Evolutionary conservation across 352 stramenopile species (phyloP), one percentile per base, ranked within the genome.

Genomic region (Phytophthora pini): DNA sequence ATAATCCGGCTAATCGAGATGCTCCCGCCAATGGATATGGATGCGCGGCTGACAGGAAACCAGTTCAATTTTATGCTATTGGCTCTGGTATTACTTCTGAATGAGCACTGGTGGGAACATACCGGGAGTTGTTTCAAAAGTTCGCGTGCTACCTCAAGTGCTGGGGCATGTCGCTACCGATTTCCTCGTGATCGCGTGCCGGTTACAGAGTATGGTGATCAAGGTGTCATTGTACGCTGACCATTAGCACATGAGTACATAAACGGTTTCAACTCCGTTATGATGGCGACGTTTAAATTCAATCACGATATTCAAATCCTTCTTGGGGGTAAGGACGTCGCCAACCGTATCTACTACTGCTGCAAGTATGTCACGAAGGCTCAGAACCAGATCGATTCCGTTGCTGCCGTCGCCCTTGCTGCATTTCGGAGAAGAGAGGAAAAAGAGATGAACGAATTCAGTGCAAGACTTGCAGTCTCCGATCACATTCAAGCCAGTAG

Each of bases 351-450:
- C 22, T 54, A 54, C 7, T 54, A 44, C 9, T 54, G 31, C 7
- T 54, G 31, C 20, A 56, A 56, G 9, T 56, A 56, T 9, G 32
- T 56, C 32, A 45, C 48, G 0, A 56, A 56, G 9, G 17, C 7
- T 22, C 48, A 56, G n/a, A 45, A 45, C 20, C 9, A 32, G 1
- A 6, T 45, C 5, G 48, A 45, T 8, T 56, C 48, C 5, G 32
- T 56, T 13, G 48, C 48, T 9, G 32, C 48, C 1, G 32, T 56
- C 2, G 48, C 48, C 1, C 17, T 46, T 4, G 48, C 41, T 45
- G 31, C 48, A 0, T 56, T 56, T 29, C 20, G 20, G 9, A 29
- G 48, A 4, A 9, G 41, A 47, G 41, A 47, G 20, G 41, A 47
- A 27, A 15, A 47, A 15, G 20, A 47, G 13, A 45, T 17, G 13